These are phyloP conservation scores for Boeremia exigua DNA, from an alignment of 2,329 filamentous ascomycete genomes.

Conservation along the genomic window DNA sequence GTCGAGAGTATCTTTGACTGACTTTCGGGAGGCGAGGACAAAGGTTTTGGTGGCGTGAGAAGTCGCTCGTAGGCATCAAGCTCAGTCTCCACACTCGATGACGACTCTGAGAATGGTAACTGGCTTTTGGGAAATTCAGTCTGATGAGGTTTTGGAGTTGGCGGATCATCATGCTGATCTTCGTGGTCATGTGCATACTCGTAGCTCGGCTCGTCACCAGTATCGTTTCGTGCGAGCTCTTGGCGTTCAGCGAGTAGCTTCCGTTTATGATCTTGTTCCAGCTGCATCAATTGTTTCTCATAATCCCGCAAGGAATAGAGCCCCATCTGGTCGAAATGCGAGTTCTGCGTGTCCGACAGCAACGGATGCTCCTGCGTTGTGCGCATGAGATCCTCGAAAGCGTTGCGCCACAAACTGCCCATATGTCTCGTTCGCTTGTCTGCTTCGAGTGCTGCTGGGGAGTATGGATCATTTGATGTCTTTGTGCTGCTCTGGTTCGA, in stretches of 20 bases:
- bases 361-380: constrained; percentile 31
- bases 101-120: neutral
- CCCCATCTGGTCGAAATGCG: constrained; percentile 21
- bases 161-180: constrained; percentile 44
- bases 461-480: constrained; percentile 51
- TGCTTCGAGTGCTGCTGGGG: constrained; percentile 61
- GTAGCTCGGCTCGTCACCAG: constrained; percentile 40
- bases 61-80: constrained; percentile 61
- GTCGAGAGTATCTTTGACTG: constrained; percentile 58
- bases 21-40: neutral
- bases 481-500: constrained; percentile 3
- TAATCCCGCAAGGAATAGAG: constrained; percentile 8
- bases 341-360: constrained; percentile 11
- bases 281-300: constrained; percentile 1
- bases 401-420: constrained; percentile 59
- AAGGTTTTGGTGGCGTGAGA: constrained; percentile 40
- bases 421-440: constrained; percentile 47
- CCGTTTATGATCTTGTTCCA: constrained; percentile 1
- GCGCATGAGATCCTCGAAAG: constrained; percentile 65
- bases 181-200: constrained; percentile 43
- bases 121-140: constrained; percentile 5
- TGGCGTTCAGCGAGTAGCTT: neutral
- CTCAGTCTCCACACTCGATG: constrained; percentile 48
- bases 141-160: constrained; percentile 32
- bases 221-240: neutral